Percentiles rank a stretch among this genome's conserved stretches.
phyloP scores from a whole-genome alignment of 176 grass and related monocot genomes.

The Chloris gayana region DNA sequence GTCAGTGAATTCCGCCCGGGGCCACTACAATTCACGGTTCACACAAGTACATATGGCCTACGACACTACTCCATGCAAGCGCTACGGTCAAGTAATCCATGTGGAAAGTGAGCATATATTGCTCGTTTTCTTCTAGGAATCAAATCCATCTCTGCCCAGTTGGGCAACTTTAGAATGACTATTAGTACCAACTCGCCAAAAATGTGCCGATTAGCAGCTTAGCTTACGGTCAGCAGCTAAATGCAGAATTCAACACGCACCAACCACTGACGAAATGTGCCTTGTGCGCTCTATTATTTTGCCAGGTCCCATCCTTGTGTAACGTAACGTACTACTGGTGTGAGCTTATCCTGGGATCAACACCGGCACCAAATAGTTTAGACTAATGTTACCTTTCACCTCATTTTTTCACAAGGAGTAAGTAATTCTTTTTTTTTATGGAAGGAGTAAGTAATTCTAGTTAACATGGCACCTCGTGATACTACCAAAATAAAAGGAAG shows the following conservation, averaged over 20 bases:
- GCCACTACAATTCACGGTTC: neutral
- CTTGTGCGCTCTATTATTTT: neutral
- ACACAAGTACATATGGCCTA: neutral
- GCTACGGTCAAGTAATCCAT: neutral
- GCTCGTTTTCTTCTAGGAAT: neutral
- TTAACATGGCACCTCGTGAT: too few relatives aligned
- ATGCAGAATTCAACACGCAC: slow-evolving; percentile 29
- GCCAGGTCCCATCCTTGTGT: too few relatives aligned
- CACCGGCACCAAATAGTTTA: too few relatives aligned
- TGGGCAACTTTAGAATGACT: neutral
- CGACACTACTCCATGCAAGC: neutral
- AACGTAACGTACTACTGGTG: too few relatives aligned
- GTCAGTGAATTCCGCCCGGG: neutral
- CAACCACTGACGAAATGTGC: slow-evolving; percentile 1
- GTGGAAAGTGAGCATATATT: neutral
- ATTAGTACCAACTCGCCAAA: neutral
- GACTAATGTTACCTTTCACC: too few relatives aligned
- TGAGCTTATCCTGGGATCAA: too few relatives aligned
- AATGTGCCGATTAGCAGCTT: neutral
- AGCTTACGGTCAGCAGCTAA: slow-evolving; percentile 2
- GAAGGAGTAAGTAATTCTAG: too few relatives aligned
- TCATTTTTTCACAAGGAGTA: too few relatives aligned
- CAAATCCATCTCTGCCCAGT: neutral
- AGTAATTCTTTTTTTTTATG: too few relatives aligned
- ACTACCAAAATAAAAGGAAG: too few relatives aligned